Percentiles rank a stretch among this genome's conserved stretches.
Conservation (phyloP, 495 filamentous ascomycete genomes). For the Penicillium subrubescens region DNA sequence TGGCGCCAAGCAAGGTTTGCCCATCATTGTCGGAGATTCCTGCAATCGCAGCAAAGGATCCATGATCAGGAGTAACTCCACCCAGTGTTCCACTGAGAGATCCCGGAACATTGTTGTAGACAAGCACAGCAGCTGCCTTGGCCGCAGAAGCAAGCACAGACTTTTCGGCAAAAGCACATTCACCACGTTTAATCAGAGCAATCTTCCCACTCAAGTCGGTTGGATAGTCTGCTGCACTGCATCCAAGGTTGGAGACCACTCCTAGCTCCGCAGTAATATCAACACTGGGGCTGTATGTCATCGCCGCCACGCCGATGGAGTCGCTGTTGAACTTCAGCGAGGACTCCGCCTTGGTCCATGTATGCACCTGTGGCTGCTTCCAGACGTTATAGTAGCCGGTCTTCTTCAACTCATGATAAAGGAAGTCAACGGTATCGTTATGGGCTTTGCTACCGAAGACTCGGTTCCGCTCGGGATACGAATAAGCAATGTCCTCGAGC, state of each 20-base stretch:
- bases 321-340: constrained; percentile 33
- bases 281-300: constrained; percentile 53
- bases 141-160: constrained; percentile 59
- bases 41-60: constrained; percentile 52
- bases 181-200: constrained; percentile 64
- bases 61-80: constrained; percentile 45
- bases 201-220: constrained; percentile 55
- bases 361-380: constrained; percentile 57
- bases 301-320: constrained; percentile 27
- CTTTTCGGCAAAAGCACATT: constrained; percentile 64
- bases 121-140: constrained; percentile 58
- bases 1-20: constrained; percentile 40
- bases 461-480: constrained; percentile 51
- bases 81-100: constrained; percentile 57
- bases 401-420: constrained; percentile 53
- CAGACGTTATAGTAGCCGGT: constrained; percentile 62
- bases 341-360: constrained; percentile 33
- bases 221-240: constrained; percentile 58
- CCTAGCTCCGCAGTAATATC: constrained; percentile 47
- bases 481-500: constrained; percentile 51
- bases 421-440: constrained; percentile 63
- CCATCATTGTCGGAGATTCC: constrained; percentile 58
- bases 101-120: constrained; percentile 68
- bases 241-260: constrained; percentile 58
- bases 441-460: constrained; percentile 64